A percentile compares a stretch with the other conserved stretches of the same genome.
These are phyloP conservation scores for Erodium moschatum DNA, from an alignment of 441 rosid genomes.

Conservation along the genomic window DNA sequence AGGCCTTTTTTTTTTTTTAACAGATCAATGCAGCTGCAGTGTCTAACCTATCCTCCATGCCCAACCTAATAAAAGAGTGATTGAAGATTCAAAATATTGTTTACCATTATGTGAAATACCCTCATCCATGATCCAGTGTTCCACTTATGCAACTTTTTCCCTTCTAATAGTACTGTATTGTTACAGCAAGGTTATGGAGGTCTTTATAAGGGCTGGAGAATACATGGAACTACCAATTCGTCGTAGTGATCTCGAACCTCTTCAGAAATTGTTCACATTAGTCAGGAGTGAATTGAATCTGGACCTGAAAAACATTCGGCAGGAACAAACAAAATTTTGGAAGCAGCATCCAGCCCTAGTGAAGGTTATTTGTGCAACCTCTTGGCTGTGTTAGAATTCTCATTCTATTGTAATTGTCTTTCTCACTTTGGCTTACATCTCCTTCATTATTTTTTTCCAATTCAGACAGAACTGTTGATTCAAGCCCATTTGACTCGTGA, in stretches of 20 bases:
- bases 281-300: constrained; percentile 7
- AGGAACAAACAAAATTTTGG: constrained; percentile 8
- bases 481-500: constrained; percentile 8
- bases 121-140: not conserved
- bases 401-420: not conserved
- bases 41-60: not conserved
- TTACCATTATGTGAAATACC: not conserved
- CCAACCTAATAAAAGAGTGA: not conserved
- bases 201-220: constrained; percentile 8
- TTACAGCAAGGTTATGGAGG: constrained; percentile 8
- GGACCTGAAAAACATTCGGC: constrained; percentile 6
- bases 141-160: constrained; percentile 1
- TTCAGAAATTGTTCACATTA: constrained; percentile 9
- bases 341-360: constrained; percentile 9
- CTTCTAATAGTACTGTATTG: not conserved
- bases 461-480: constrained; percentile 7
- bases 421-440: not conserved
- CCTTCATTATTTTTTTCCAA: not conserved
- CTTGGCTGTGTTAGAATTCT: not conserved
- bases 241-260: constrained; percentile 8
- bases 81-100: not conserved
- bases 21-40: not conserved
- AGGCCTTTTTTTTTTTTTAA: not conserved
- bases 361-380: not conserved
- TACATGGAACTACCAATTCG: constrained; percentile 8